A percentile compares a stretch with the other conserved stretches of the same genome.
Evolutionary conservation across 495 filamentous ascomycete genomes (phyloP).

Genomic region (Neurospora sp.): DNA sequence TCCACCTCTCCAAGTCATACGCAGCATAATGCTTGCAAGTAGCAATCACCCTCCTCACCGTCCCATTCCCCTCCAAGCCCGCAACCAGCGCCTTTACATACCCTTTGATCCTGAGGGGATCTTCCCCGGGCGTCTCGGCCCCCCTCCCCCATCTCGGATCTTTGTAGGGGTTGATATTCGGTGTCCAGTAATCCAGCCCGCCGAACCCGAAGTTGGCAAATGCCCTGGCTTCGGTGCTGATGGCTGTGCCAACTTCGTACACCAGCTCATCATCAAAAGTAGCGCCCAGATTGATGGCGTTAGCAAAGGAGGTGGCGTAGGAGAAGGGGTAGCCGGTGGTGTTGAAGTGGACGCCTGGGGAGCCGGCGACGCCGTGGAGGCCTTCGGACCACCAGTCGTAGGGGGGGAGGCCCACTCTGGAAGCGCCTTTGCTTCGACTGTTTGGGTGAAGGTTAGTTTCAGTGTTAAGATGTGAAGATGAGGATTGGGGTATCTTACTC

Average conservation of each 20-base stretch:
- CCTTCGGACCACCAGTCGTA: constrained; percentile 48
- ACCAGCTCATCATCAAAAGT: constrained; percentile 42
- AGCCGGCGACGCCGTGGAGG: constrained; percentile 35
- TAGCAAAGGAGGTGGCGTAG: constrained; percentile 39
- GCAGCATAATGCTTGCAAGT: constrained; percentile 58
- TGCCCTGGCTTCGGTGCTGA: constrained; percentile 56
- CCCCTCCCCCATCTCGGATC: constrained; percentile 37
- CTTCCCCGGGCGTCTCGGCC: constrained; percentile 27
- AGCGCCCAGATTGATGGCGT: constrained; percentile 32
- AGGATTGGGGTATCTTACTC: background rate
- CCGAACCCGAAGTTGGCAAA: constrained; percentile 51
- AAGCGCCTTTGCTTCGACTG: constrained; percentile 24
- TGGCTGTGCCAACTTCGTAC: constrained; percentile 27
- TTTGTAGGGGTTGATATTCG: constrained; percentile 59
- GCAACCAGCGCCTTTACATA: constrained; percentile 51
- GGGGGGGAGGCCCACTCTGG: constrained; percentile 20
- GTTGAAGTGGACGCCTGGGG: constrained; percentile 25
- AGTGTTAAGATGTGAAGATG: background rate
- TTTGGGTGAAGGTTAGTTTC: background rate
- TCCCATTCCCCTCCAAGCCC: constrained; percentile 45
- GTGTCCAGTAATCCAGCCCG: constrained; percentile 54
- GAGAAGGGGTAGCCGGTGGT: constrained; percentile 24
- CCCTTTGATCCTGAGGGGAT: constrained; percentile 27
- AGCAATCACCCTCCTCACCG: constrained; percentile 41
- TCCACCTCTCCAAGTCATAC: constrained; percentile 50